Conservation (phyloP, 192 early-diverging fungal species). For the Coemansia sp. region DNA sequence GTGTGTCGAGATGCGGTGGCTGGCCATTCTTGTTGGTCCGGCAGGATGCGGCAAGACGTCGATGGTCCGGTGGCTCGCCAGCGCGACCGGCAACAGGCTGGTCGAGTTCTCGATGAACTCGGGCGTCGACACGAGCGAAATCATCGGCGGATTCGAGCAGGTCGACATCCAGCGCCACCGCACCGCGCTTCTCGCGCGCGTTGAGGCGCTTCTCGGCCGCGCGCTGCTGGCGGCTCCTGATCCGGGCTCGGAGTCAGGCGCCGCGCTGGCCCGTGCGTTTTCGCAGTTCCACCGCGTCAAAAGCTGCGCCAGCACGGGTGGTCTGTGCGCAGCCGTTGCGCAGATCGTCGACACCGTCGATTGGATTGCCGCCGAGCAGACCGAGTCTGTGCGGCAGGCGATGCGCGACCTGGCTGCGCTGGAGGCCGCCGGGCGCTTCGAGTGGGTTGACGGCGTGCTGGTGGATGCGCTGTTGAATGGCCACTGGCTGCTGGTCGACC, state of each 20-base stretch:
- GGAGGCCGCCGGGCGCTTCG: conserved; percentile 79
- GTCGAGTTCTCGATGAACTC: conserved; percentile 96
- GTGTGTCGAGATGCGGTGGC: conserved; percentile 87
- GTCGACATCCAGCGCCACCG: conserved; percentile 79
- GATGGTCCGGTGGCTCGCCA: conserved; percentile 79
- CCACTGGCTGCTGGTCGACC: conserved; percentile 93
- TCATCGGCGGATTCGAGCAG: conserved; percentile 98
- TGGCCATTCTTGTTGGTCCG: conserved; percentile 87
- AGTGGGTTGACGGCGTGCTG: conserved; percentile 96
- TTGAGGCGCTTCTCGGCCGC: conserved; percentile 6
- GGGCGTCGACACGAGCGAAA: conserved; percentile 90
- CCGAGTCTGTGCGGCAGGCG: background rate
- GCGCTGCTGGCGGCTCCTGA: conserved; percentile 1
- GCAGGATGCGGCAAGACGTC: conserved; percentile 86
- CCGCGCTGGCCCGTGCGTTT: conserved; percentile 3
- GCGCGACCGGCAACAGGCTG: conserved; percentile 77
- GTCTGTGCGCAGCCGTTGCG: conserved; percentile 15
- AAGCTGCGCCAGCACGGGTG: background rate
- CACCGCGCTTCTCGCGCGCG: conserved; percentile 10
- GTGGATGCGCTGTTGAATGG: conserved; percentile 88
- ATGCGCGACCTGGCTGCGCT: conserved; percentile 11
- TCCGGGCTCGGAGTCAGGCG: background rate
- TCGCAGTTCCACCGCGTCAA: conserved; percentile 1
- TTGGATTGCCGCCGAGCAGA: background rate
- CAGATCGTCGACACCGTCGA: conserved; percentile 4